phyloP scores from a whole-genome alignment of 176 grass and related monocot species.

The Aechmea fasciata region DNA sequence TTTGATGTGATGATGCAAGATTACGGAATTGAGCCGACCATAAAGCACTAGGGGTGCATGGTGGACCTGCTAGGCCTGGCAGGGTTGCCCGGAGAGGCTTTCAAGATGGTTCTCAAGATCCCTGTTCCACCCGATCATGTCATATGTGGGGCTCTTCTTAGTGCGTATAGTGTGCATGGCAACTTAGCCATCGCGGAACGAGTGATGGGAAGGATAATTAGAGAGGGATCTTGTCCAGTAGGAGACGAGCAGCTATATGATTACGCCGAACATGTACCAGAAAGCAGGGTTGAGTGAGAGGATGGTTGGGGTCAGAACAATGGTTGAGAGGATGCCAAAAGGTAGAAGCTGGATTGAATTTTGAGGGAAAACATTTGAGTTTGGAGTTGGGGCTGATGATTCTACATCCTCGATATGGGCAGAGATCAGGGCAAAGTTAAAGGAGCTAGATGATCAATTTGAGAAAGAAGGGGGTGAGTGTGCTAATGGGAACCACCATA shows the following conservation, averaged over 20 bases:
- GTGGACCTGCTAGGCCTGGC: slow-evolving; percentile 17
- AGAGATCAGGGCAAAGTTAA: too few species aligned
- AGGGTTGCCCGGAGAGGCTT: slow-evolving; percentile 5
- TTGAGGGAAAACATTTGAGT: neutral
- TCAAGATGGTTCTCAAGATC: neutral
- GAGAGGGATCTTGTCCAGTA: neutral
- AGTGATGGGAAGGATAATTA: slow-evolving; percentile 1
- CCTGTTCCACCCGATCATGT: neutral
- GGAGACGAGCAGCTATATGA: neutral
- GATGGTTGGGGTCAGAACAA: neutral
- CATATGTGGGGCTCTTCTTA: neutral
- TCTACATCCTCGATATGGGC: neutral
- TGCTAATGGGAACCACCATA: too few species aligned
- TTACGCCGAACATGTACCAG: slow-evolving; percentile 1
- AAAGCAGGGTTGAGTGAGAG: neutral
- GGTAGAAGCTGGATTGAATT: neutral
- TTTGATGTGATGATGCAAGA: slow-evolving; percentile 15
- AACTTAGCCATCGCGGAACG: neutral
- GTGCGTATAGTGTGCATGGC: neutral
- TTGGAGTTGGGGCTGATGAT: neutral
- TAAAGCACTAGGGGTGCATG: slow-evolving; percentile 15
- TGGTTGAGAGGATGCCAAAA: neutral
- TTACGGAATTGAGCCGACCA: slow-evolving; percentile 4
- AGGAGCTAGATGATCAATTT: too few species aligned
- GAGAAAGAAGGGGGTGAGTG: too few species aligned